Conservation (phyloP, 1,139 yeast species). For the Debaryomyces singareniensis region DNA sequence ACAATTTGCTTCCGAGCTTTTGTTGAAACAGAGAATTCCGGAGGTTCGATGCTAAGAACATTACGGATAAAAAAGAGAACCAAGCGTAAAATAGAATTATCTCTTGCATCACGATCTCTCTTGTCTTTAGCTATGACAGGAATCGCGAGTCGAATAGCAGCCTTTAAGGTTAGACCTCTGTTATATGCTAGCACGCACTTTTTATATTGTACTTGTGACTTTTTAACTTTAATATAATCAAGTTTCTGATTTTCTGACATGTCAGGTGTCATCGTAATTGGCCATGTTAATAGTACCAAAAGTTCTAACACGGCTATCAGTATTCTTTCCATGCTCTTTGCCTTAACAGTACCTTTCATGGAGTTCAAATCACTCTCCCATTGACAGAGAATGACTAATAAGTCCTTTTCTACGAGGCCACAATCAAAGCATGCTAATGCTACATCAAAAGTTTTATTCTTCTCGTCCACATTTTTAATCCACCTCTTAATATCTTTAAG, state of each 20-base stretch:
- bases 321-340: slow-evolving; percentile 47
- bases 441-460: slow-evolving; percentile 62
- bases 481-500: slow-evolving; percentile 82
- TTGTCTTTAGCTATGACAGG: slow-evolving; percentile 55
- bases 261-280: slow-evolving; percentile 44
- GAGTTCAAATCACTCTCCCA: slow-evolving; percentile 49
- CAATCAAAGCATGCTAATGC: slow-evolving; percentile 85
- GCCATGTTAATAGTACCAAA: slow-evolving; percentile 84
- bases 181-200: slow-evolving; percentile 54
- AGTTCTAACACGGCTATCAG: slow-evolving; percentile 72
- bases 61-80: slow-evolving; percentile 74
- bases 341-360: slow-evolving; percentile 19
- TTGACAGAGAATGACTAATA: slow-evolving; percentile 66
- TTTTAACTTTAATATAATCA: slow-evolving; percentile 54
- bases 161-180: slow-evolving; percentile 58
- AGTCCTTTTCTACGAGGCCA: slow-evolving; percentile 65
- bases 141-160: slow-evolving; percentile 63
- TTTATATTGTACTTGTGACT: slow-evolving; percentile 68
- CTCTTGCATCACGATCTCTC: slow-evolving; percentile 60
- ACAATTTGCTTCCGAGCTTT: slow-evolving; percentile 21
- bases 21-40: slow-evolving; percentile 43
- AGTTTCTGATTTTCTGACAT: slow-evolving; percentile 52
- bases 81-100: slow-evolving; percentile 65
- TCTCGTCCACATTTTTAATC: slow-evolving; percentile 80
- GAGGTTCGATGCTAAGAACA: slow-evolving; percentile 68